These are phyloP conservation scores for Prunus davidiana DNA, from an alignment of 306 rosid genomes.

Conservation along the genomic window DNA sequence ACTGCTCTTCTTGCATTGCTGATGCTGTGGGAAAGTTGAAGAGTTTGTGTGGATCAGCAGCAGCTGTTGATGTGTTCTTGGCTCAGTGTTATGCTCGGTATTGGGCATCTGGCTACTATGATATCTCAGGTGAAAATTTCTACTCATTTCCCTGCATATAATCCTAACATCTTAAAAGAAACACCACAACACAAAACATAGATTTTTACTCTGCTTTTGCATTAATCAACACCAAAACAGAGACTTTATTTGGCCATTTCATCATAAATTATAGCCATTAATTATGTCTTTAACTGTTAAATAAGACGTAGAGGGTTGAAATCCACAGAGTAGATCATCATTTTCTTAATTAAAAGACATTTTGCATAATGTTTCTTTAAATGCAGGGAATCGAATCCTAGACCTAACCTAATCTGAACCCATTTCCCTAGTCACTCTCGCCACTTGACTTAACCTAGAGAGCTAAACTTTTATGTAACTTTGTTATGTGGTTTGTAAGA, in stretches of 20 bases:
- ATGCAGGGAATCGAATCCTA: too few species aligned
- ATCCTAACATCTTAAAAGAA: background rate
- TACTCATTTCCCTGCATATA: background rate
- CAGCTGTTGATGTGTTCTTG: constrained; percentile 82
- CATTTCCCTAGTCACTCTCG: too few species aligned
- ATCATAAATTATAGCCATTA: background rate
- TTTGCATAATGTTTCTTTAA: too few species aligned
- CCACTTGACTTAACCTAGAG: too few species aligned
- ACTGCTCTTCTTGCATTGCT: constrained; percentile 70
- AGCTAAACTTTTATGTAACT: background rate
- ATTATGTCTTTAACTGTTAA: background rate
- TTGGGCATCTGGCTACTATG: constrained; percentile 89
- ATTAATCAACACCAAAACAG: too few species aligned
- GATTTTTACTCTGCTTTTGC: too few species aligned
- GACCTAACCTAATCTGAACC: too few species aligned
- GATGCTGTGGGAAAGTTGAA: constrained; percentile 77
- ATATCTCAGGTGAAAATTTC: constrained; percentile 51
- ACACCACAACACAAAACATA: background rate
- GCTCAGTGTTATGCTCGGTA: constrained; percentile 89
- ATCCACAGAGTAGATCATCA: too few species aligned
- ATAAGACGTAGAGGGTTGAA: too few species aligned
- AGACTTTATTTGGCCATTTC: background rate
- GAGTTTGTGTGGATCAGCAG: constrained; percentile 83
- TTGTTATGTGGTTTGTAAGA: background rate
- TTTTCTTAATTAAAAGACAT: too few species aligned